Evolutionary conservation across 2,329 filamentous ascomycete genomes (phyloP).

Genomic region (Arthrobotrys entomopaga): DNA sequence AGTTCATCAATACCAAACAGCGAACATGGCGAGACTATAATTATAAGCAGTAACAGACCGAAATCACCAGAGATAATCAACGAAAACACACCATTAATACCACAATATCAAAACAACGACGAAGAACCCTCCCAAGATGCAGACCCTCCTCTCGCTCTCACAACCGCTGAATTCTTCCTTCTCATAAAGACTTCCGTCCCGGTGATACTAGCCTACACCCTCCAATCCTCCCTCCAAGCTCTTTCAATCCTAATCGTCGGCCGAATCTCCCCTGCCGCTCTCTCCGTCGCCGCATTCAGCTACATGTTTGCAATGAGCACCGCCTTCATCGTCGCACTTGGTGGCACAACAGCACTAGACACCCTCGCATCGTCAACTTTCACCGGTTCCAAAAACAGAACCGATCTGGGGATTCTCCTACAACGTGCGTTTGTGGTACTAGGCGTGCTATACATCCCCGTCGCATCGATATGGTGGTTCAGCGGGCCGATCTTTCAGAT

Average conservation of each 20-base stretch:
- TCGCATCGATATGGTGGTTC: constrained; percentile 79
- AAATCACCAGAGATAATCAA: constrained; percentile 22
- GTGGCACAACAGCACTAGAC: constrained; percentile 85
- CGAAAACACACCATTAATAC: neutral
- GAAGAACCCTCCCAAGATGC: neutral
- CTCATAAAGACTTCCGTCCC: constrained; percentile 76
- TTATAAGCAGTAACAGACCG: constrained; percentile 13
- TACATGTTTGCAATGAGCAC: constrained; percentile 96
- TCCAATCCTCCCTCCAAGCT: constrained; percentile 87
- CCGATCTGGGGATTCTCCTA: constrained; percentile 80
- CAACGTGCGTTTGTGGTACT: constrained; percentile 80
- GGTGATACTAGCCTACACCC: constrained; percentile 83
- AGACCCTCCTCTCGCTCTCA: neutral
- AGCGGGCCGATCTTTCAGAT: constrained; percentile 78
- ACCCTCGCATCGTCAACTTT: constrained; percentile 85
- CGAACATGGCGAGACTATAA: neutral
- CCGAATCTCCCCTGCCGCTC: constrained; percentile 78
- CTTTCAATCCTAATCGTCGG: constrained; percentile 83
- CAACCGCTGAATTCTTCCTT: constrained; percentile 71
- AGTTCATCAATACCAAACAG: neutral
- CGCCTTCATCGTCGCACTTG: constrained; percentile 85
- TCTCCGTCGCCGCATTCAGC: constrained; percentile 84
- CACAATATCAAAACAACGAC: too few species aligned
- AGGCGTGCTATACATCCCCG: constrained; percentile 73
- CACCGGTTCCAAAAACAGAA: constrained; percentile 80